These are phyloP conservation scores for Hypoxylon crocopeplum DNA, from an alignment of 495 filamentous ascomycete species.

Conservation along the genomic window DNA sequence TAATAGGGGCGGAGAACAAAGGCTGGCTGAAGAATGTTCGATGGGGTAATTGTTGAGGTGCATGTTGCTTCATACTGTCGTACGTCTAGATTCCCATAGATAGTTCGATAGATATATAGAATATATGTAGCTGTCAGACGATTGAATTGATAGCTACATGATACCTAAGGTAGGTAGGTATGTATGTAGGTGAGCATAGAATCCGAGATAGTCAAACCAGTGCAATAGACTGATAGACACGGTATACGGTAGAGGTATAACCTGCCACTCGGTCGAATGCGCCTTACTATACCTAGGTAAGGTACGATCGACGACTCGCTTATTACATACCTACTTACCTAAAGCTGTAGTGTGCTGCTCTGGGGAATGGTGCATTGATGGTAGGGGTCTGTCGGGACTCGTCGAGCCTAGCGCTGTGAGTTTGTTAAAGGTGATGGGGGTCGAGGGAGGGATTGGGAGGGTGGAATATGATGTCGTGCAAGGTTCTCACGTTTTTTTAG, in stretches of 20 bases:
- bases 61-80: neutral
- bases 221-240: neutral
- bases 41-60: too few species aligned
- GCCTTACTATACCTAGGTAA: neutral
- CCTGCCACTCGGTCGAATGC: neutral
- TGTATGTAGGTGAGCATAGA: too few species aligned
- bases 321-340: constrained; percentile 13
- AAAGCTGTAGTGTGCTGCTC: constrained; percentile 16
- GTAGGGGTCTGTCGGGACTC: constrained; percentile 19
- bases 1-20: neutral
- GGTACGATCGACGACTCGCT: constrained; percentile 15
- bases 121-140: neutral
- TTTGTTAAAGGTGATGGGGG: neutral
- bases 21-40: neutral
- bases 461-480: constrained; percentile 28
- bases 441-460: neutral
- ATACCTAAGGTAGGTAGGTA: too few species aligned
- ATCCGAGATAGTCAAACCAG: too few species aligned
- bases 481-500: constrained; percentile 36
- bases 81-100: neutral
- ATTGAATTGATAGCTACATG: too few species aligned
- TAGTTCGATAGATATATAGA: neutral
- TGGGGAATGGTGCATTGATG: constrained; percentile 26
- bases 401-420: constrained; percentile 7
- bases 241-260: neutral